Conservation (phyloP, 192 early-diverging fungal species). For the Diversispora epigaea region DNA sequence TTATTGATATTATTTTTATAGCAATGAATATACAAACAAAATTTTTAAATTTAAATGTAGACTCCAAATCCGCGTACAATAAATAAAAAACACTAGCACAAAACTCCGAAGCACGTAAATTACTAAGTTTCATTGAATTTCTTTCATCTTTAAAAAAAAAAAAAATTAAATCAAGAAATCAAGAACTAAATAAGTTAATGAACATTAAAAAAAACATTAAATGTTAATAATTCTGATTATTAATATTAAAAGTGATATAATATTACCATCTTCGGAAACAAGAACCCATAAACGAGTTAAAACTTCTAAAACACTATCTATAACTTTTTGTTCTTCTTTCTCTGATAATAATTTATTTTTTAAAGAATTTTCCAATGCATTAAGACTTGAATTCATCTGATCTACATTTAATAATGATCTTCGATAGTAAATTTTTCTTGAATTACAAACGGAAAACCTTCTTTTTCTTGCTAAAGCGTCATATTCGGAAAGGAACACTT, state of each 20-base stretch:
- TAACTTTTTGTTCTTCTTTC: neutral
- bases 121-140: neutral
- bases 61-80: neutral
- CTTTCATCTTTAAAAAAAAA: neutral
- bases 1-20: conserved; percentile 11
- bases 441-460: conserved; percentile 10
- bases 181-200: neutral
- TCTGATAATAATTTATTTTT: neutral
- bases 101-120: conserved; percentile 13
- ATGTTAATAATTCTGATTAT: too few relatives aligned
- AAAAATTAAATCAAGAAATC: neutral
- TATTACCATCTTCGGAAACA: conserved; percentile 13
- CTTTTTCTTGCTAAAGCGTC: conserved; percentile 15
- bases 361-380: neutral
- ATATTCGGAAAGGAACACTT: neutral
- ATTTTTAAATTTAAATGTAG: conserved; percentile 15
- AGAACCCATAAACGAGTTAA: conserved; percentile 23
- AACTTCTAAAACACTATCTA: conserved; percentile 1
- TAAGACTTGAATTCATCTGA: neutral
- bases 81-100: neutral
- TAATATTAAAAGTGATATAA: neutral
- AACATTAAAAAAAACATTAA: too few relatives aligned
- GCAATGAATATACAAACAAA: conserved; percentile 13
- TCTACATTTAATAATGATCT: conserved; percentile 4
- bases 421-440: conserved; percentile 21